Base-by-base conservation (phyloP, 345 rosid species). In the Sonneratia caseolaris region DNA sequence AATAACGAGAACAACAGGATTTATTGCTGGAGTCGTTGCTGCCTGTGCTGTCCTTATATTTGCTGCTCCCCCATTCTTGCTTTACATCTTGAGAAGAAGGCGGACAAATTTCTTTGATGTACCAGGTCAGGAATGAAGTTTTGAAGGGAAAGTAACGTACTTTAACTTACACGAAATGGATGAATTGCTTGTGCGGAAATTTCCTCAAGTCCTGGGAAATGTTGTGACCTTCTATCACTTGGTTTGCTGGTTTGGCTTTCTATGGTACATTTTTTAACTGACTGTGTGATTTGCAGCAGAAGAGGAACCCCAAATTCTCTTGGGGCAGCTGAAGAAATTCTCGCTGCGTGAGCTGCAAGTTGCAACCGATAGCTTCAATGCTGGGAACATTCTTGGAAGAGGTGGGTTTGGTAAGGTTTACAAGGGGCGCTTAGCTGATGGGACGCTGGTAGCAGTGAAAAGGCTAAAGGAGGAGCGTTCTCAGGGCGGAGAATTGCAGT, bases 21-120 rank as follows among this genome's bases (percentile, higher is more conserved):
- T 88, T 72, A 92, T 90, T 77, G 97, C 97, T 32, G 97, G 96
- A 42, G 99, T 93, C 66, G 99, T 95, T 68, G 97, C 96, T 73
- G 97, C 93, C 56, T 96, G 97, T 68, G 92, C 96, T 75, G 96
- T 93, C 53, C 81, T 95, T 79, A 77, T 95, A 68, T 90, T 95
- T 81, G 96, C 96, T 66, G 91, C 84, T 48, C 70, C 37, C 4
- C 19, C 37, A 38, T 68, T 12, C 15, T 8, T 38, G 32, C 32
- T 27, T 27, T 27, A 27, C 32, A 27, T 68, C 32, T 43, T 27
- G 37, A 0, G 70, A 68, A 43, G 37, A 43, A 35, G 19, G 7
- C 7, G 13, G 16, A 0, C 55, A 21, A 37, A 14, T 43, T 68
- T 68, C 70, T 68, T 68, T 36, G 70, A 68, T 68, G 43, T 68